Evolutionary conservation across 1,284 basidiomycete species (phyloP).

Genomic region (Termitomyces sp.): DNA sequence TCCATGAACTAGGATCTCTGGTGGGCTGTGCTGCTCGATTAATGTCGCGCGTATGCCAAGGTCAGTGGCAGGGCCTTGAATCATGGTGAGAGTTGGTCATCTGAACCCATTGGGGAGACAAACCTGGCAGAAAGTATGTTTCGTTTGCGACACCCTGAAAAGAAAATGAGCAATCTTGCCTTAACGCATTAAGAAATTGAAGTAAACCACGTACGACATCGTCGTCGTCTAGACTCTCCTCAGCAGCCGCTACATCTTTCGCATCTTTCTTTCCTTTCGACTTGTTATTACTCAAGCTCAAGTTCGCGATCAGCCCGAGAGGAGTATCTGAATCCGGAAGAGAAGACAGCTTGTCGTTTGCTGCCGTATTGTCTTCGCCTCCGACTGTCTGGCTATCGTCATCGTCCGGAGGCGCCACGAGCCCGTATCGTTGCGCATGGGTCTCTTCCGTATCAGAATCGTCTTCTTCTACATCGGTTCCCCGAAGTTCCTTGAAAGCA

Average conservation of each 20-base stretch:
- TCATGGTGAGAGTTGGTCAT: background rate
- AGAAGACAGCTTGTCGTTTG: conserved; percentile 28
- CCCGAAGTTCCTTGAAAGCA: conserved; percentile 43
- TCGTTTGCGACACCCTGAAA: conserved; percentile 70
- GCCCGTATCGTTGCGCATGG: conserved; percentile 17
- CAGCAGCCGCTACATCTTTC: conserved; percentile 31
- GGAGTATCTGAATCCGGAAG: conserved; percentile 68
- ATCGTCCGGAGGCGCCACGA: conserved; percentile 23
- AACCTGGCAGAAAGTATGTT: conserved; percentile 76
- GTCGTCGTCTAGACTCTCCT: conserved; percentile 53
- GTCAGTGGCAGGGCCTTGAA: conserved; percentile 64
- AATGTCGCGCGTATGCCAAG: conserved; percentile 63
- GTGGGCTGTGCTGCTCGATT: conserved; percentile 76
- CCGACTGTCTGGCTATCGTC: conserved; percentile 25
- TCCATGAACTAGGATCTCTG: conserved; percentile 79
- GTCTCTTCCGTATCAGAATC: conserved; percentile 34
- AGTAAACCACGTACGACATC: conserved; percentile 48
- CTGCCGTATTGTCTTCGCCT: conserved; percentile 34
- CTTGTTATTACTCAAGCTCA: conserved; percentile 56
- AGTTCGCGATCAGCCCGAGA: conserved; percentile 65
- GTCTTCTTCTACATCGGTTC: conserved; percentile 23
- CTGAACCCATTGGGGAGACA: background rate
- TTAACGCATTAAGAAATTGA: background rate
- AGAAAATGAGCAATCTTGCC: conserved; percentile 3
- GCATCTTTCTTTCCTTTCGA: conserved; percentile 32